Percentiles rank a stretch among this genome's conserved stretches.
phyloP scores from a whole-genome alignment of 2,329 filamentous ascomycete genomes.

The Sclerotiophoma versabilis region DNA sequence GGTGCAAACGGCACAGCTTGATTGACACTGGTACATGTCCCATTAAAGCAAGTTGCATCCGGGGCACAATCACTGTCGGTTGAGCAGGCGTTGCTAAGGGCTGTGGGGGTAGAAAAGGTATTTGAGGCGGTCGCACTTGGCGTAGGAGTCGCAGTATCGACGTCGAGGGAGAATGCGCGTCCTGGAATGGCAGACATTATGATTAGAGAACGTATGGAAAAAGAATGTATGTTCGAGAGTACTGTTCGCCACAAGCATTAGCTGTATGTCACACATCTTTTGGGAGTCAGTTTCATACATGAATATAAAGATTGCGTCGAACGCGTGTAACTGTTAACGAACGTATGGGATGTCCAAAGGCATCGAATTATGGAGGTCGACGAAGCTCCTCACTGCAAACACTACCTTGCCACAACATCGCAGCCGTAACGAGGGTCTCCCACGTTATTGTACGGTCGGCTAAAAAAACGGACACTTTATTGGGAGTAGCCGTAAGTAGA shows the following conservation, averaged over 20 bases:
- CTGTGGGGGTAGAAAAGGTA: slow-evolving; percentile 9
- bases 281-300: slow-evolving; percentile 1
- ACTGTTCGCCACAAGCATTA: neutral
- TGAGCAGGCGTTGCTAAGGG: slow-evolving; percentile 28
- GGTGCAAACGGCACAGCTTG: slow-evolving; percentile 31
- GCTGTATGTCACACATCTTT: neutral
- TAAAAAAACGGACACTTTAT: slow-evolving; percentile 34
- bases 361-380: slow-evolving; percentile 19
- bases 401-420: slow-evolving; percentile 30
- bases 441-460: slow-evolving; percentile 33
- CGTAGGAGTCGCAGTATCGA: slow-evolving; percentile 23
- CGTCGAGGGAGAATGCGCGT: slow-evolving; percentile 13
- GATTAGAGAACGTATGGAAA: slow-evolving; percentile 26
- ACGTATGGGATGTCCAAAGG: slow-evolving; percentile 22
- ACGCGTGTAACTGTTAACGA: slow-evolving; percentile 22
- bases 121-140: slow-evolving; percentile 5
- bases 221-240: slow-evolving; percentile 6
- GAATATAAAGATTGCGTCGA: slow-evolving; percentile 17
- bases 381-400: slow-evolving; percentile 24
- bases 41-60: slow-evolving; percentile 33
- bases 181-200: slow-evolving; percentile 38
- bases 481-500: slow-evolving; percentile 31
- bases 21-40: slow-evolving; percentile 25
- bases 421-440: slow-evolving; percentile 22
- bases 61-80: slow-evolving; percentile 33